These are phyloP conservation scores for Pseudocercospora macadamiae DNA, from an alignment of 2,329 filamentous ascomycete species.

Conservation along the genomic window DNA sequence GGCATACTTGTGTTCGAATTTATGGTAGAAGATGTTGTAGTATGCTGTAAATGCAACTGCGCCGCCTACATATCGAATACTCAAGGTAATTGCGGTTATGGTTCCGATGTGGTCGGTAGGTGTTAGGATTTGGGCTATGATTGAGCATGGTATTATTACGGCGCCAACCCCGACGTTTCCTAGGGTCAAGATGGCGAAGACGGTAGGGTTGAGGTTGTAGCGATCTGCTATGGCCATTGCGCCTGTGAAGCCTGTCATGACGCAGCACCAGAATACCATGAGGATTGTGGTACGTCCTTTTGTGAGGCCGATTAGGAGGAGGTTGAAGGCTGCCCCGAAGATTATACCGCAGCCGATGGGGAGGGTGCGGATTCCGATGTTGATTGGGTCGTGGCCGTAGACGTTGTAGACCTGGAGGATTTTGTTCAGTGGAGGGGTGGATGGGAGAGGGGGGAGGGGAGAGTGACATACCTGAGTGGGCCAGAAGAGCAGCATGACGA, in stretches of 20 bases:
- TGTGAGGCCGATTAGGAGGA: constrained; percentile 61
- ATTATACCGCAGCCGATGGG: constrained; percentile 68
- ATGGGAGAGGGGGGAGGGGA: background rate
- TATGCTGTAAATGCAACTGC: constrained; percentile 54
- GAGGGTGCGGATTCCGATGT: constrained; percentile 64
- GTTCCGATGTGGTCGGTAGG: constrained; percentile 71
- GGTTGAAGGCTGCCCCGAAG: constrained; percentile 60
- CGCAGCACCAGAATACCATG: constrained; percentile 60
- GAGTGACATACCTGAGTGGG: constrained; percentile 56
- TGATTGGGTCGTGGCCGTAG: constrained; percentile 62
- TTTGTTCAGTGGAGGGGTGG: background rate
- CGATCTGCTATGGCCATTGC: constrained; percentile 30
- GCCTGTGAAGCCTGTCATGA: constrained; percentile 64
- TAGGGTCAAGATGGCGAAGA: constrained; percentile 56
- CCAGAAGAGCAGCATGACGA: constrained; percentile 58
- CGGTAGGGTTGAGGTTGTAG: constrained; percentile 27
- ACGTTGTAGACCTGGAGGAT: constrained; percentile 54
- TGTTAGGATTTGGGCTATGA: constrained; percentile 68
- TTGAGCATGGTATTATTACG: constrained; percentile 67
- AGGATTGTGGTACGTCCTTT: constrained; percentile 62
- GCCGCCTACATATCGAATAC: constrained; percentile 68
- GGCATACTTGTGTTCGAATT: constrained; percentile 28
- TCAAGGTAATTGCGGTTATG: constrained; percentile 67
- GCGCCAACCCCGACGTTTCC: constrained; percentile 68
- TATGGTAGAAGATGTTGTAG: constrained; percentile 57